Evolutionary conservation across 495 filamentous ascomycete genomes (phyloP), one percentile per base, ranked within the genome.

Genomic region (Penicillium steckii): DNA sequence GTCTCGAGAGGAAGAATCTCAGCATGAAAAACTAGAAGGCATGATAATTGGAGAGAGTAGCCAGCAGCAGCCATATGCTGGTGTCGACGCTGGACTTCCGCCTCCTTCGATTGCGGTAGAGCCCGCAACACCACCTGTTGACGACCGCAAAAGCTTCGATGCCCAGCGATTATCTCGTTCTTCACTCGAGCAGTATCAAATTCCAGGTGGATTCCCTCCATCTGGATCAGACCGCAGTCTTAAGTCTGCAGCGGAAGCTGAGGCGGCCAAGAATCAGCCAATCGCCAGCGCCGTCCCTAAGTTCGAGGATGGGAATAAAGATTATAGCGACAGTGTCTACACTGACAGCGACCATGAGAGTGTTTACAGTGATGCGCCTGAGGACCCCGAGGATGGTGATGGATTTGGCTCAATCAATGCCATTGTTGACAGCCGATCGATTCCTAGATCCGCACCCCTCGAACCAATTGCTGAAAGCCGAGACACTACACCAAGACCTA

Each of bases 291-390:
- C 55, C 9, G 44, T 58, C 15, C 50, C 59, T 24, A 55, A 50
- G 0, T 23, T 59, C 17, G 50, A 64, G 21, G 65, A 60, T 24
- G 62, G 61, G 18, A 69, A 73, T 32, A 21, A 41, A 23, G 33
- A 37, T 15, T 41, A 41, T 41, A 41, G 38, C 21, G 38, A 41
- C 17, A 41, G 38, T 21, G 17, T 22, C 38, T 22, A 41, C 18
- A 68, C 67, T 6, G 76, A 76, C 40, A 76, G 75, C n/a, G 38
- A 41, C 26, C 73, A 75, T 22, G 73, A 77, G 25, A 93, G 88
- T 66, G 79, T 93, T 42, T 96, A 93, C 67, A 94, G 89, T 60
- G 91, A 96, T 76, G 91, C 91, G 2, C 85, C 85, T 35, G 91
- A 96, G 61, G 87, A 90, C 47, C 69, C 88, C 0, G 83, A 37